Conservation (phyloP, 106 monocot genomes). For the Acorus gramineus region DNA sequence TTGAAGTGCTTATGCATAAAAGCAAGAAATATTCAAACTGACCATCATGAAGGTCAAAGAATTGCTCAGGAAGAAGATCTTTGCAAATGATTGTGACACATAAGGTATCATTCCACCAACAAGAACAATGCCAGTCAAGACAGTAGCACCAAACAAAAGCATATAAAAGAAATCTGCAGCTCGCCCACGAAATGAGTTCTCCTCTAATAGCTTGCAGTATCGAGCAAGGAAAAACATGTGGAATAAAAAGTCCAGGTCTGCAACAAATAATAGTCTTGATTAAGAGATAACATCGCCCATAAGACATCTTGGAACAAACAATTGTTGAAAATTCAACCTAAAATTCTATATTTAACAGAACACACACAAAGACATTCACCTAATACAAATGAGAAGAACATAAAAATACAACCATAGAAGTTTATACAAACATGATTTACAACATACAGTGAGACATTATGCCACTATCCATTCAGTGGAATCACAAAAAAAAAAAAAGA, state of each 20-base stretch:
- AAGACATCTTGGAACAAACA: too few relatives aligned
- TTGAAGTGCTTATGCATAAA: too few relatives aligned
- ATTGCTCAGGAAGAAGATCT: constrained; percentile 87
- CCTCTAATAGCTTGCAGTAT: constrained; percentile 97
- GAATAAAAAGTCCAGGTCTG: constrained; percentile 96
- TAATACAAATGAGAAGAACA: too few relatives aligned
- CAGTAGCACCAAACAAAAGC: constrained; percentile 92
- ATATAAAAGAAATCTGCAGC: constrained; percentile 98
- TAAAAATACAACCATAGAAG: too few relatives aligned
- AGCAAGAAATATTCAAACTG: constrained; percentile 1
- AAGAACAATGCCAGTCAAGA: constrained; percentile 74
- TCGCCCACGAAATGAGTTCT: constrained; percentile 95
- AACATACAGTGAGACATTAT: too few relatives aligned
- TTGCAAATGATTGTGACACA: constrained; percentile 77
- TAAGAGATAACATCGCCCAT: too few relatives aligned
- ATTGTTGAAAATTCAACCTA: too few relatives aligned
- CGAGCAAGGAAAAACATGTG: constrained; percentile 99
- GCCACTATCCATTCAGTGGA: too few relatives aligned
- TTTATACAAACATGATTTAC: too few relatives aligned
- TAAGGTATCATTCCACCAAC: constrained; percentile 94
- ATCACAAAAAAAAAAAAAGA: too few relatives aligned
- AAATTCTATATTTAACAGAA: too few relatives aligned
- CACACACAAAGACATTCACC: too few relatives aligned
- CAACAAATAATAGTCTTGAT: constrained; percentile 4
- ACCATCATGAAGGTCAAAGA: constrained; percentile 99